phyloP scores from a whole-genome alignment of 2,329 filamentous ascomycete species.

The Torrubiella hemipterigena region DNA sequence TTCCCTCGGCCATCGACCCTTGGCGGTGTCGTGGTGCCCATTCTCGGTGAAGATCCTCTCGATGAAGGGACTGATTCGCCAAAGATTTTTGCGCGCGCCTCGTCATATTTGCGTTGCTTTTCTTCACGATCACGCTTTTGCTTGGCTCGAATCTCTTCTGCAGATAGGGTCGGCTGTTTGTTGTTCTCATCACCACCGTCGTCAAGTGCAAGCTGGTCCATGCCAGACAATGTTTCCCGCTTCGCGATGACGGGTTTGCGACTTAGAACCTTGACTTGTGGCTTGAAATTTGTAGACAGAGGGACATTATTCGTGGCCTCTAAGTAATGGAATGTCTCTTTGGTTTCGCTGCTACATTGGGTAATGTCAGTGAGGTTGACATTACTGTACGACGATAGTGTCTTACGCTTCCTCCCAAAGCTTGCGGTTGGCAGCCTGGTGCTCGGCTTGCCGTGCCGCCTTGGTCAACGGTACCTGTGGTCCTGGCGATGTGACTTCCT shows the following conservation, averaged over 20 bases:
- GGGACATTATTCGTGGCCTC: constrained; percentile 53
- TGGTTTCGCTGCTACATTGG: constrained; percentile 47
- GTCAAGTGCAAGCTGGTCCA: constrained; percentile 31
- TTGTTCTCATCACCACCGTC: constrained; percentile 47
- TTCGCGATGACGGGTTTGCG: constrained; percentile 61
- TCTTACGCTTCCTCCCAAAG: constrained; percentile 82
- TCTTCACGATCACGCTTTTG: constrained; percentile 74
- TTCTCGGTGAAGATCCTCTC: constrained; percentile 50
- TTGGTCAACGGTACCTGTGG: constrained; percentile 44
- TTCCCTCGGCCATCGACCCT: constrained; percentile 22
- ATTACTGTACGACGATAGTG: constrained; percentile 4
- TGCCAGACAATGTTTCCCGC: constrained; percentile 38
- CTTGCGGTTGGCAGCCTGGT: constrained; percentile 72
- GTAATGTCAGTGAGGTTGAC: constrained; percentile 1
- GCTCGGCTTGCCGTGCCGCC: constrained; percentile 66
- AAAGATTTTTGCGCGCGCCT: constrained; percentile 79
- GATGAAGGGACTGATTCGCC: constrained; percentile 47
- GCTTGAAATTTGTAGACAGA: constrained; percentile 59
- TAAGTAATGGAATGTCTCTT: constrained; percentile 64
- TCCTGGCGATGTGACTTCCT: constrained; percentile 19
- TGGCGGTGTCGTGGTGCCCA: constrained; percentile 42
- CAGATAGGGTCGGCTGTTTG: constrained; percentile 52
- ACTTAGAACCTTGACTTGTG: constrained; percentile 71
- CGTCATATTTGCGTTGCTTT: constrained; percentile 82
- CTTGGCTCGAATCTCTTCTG: constrained; percentile 66